Conservation (phyloP, 495 filamentous ascomycete genomes). For the Hyphodiscus hymeniophilus region DNA sequence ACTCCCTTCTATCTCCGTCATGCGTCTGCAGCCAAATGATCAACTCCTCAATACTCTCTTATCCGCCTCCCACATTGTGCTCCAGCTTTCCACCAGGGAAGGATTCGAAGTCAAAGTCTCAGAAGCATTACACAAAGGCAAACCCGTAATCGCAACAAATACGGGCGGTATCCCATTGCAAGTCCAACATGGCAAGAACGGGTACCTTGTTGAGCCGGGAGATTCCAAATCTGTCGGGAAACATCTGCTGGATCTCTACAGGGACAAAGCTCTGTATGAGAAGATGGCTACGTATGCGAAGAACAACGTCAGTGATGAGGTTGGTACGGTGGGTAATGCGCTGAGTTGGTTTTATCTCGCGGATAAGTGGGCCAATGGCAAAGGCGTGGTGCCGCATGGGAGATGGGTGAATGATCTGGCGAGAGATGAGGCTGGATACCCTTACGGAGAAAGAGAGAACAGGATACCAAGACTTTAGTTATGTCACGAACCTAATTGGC, state of each 20-base stretch:
- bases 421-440: conserved; percentile 52
- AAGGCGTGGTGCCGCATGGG: conserved; percentile 29
- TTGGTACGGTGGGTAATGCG: conserved; percentile 74
- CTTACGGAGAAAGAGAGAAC: conserved; percentile 52
- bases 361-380: conserved; percentile 46
- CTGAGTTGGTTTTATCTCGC: conserved; percentile 72
- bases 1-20: conserved; percentile 55
- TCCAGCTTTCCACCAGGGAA: conserved; percentile 77
- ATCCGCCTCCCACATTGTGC: conserved; percentile 59
- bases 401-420: conserved; percentile 77
- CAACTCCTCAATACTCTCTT: conserved; percentile 78
- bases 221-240: conserved; percentile 66
- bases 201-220: conserved; percentile 67
- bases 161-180: conserved; percentile 81
- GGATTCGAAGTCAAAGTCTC: conserved; percentile 90
- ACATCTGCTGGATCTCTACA: conserved; percentile 63
- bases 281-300: conserved; percentile 61
- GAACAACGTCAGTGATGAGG: conserved; percentile 68
- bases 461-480: conserved; percentile 38
- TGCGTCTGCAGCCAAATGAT: conserved; percentile 71
- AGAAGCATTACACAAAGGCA: conserved; percentile 78
- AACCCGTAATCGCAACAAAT: conserved; percentile 70
- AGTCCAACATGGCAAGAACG: conserved; percentile 63
- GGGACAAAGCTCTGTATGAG: conserved; percentile 52
- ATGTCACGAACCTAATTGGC: no score